Percentiles rank a stretch among this genome's conserved stretches.
phyloP scores from a whole-genome alignment of 2,329 filamentous ascomycete genomes.

The Aspergillus felis region DNA sequence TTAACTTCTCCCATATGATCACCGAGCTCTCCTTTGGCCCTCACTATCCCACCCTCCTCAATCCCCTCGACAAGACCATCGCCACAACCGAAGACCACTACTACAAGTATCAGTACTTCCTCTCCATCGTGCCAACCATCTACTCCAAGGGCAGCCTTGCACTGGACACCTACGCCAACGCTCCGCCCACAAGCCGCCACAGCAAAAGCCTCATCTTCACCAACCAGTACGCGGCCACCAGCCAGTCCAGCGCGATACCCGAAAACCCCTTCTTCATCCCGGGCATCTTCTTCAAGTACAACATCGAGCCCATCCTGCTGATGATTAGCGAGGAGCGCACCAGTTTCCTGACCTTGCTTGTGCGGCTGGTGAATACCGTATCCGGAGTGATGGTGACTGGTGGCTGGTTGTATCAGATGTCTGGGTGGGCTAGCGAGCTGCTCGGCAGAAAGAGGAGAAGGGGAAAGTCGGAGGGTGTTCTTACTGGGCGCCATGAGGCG shows the following conservation, averaged over 20 bases:
- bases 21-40: conserved; percentile 94
- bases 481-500: conserved; percentile 41
- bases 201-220: conserved; percentile 68
- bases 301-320: conserved; percentile 92
- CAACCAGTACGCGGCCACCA: conserved; percentile 97
- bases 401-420: conserved; percentile 86
- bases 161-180: conserved; percentile 41
- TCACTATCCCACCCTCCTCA: conserved; percentile 90
- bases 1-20: conserved; percentile 98
- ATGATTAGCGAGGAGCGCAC: conserved; percentile 78
- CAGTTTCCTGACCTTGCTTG: conserved; percentile 67
- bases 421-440: conserved; percentile 64
- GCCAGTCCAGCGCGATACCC: conserved; percentile 64
- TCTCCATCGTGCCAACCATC: conserved; percentile 89
- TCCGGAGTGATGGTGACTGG: conserved; percentile 88
- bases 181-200: conserved; percentile 30
- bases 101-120: conserved; percentile 97
- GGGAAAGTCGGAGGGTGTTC: conserved; percentile 45
- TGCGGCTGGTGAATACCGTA: conserved; percentile 86
- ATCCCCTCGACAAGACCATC: conserved; percentile 89
- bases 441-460: conserved; percentile 38
- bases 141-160: conserved; percentile 62
- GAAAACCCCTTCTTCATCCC: conserved; percentile 65
- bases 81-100: conserved; percentile 73
- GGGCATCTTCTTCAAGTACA: conserved; percentile 97